These are phyloP conservation scores for Vigna hirtella DNA, from an alignment of 306 rosid species.

Conservation along the genomic window DNA sequence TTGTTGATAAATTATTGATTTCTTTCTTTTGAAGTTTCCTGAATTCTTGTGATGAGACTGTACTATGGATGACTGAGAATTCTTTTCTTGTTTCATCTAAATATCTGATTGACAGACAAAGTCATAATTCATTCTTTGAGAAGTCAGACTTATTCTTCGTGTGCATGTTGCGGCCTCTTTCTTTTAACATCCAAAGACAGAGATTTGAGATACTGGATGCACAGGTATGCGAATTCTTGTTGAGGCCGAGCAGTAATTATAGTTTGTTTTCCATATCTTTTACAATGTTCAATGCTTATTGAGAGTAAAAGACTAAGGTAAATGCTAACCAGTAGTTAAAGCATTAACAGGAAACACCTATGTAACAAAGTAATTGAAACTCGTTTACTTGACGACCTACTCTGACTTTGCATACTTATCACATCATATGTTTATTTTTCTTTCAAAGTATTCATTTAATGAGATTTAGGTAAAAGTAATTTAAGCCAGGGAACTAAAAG, in stretches of 20 bases:
- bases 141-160: slow-evolving; percentile 78
- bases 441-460: too few relatives aligned
- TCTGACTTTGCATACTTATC: too few relatives aligned
- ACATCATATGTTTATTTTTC: too few relatives aligned
- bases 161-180: slow-evolving; percentile 76
- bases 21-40: slow-evolving; percentile 15
- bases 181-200: slow-evolving; percentile 67
- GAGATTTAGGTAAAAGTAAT: too few relatives aligned
- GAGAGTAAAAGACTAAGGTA: background rate
- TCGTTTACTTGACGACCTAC: too few relatives aligned
- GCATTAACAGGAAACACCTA: too few relatives aligned
- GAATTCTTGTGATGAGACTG: background rate
- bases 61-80: background rate
- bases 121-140: slow-evolving; percentile 62
- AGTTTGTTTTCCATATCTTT: slow-evolving; percentile 20
- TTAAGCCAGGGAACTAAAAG: too few relatives aligned
- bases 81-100: slow-evolving; percentile 28
- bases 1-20: background rate
- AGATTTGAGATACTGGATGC: slow-evolving; percentile 71
- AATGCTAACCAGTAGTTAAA: too few relatives aligned
- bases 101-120: slow-evolving; percentile 61
- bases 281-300: background rate
- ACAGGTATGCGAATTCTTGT: slow-evolving; percentile 49
- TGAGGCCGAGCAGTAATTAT: slow-evolving; percentile 1
- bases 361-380: too few relatives aligned